A percentile compares a stretch with the other conserved stretches of the same genome.
These are phyloP conservation scores for Geotrichum bryndzae DNA, from an alignment of 1,139 yeast species.

Conservation along the genomic window DNA sequence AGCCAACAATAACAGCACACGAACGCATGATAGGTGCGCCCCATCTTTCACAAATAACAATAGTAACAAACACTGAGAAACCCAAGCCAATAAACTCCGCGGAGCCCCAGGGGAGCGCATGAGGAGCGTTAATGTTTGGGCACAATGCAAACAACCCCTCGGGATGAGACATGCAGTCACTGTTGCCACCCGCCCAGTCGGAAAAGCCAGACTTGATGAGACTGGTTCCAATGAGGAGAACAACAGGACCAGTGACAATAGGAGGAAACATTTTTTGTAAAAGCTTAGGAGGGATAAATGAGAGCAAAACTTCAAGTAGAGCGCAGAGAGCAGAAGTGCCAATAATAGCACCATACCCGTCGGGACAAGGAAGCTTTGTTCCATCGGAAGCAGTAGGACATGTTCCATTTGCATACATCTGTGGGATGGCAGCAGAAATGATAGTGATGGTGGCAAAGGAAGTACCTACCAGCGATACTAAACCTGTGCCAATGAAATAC, in stretches of 20 bases:
- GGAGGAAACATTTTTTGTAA: conserved; percentile 78
- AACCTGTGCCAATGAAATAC: conserved; percentile 78
- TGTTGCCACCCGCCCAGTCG: conserved; percentile 84
- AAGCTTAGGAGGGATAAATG: conserved; percentile 67
- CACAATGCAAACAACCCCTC: conserved; percentile 49
- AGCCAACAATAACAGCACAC: conserved; percentile 80
- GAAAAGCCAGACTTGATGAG: conserved; percentile 64
- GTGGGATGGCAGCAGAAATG: conserved; percentile 66
- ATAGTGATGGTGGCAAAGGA: conserved; percentile 85
- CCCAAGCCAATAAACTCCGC: conserved; percentile 83
- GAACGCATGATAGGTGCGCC: conserved; percentile 95
- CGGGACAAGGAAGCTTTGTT: conserved; percentile 67
- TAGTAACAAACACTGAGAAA: conserved; percentile 66
- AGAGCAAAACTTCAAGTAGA: conserved; percentile 59
- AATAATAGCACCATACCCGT: conserved; percentile 76
- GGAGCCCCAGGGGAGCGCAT: conserved; percentile 69
- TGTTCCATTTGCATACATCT: conserved; percentile 67
- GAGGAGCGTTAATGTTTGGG: conserved; percentile 43
- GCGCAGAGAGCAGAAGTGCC: conserved; percentile 81
- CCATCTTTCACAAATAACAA: conserved; percentile 70
- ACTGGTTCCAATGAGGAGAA: conserved; percentile 66
- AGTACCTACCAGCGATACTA: conserved; percentile 85
- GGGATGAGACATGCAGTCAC: conserved; percentile 35
- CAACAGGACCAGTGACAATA: conserved; percentile 87
- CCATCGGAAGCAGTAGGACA: conserved; percentile 60